Percentiles rank a stretch among this genome's conserved stretches.
Conservation (phyloP, 768 basidiomycete genomes). For the Tylopilus sp. region DNA sequence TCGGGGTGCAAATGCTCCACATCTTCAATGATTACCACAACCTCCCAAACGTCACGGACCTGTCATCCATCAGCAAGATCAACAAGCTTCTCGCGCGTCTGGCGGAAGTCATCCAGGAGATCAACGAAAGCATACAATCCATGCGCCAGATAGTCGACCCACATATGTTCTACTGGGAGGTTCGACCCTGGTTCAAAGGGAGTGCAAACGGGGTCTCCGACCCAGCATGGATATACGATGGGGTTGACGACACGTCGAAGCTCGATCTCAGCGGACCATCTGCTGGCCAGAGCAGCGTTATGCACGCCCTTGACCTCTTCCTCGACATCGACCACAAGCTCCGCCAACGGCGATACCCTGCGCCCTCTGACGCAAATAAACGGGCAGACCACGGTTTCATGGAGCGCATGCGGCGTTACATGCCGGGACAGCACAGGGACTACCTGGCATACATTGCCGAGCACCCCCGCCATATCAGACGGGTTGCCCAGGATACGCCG, state of each 20-base stretch:
- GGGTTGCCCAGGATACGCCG: constrained; percentile 54
- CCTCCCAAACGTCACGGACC: constrained; percentile 63
- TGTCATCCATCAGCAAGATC: constrained; percentile 63
- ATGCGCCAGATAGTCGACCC: constrained; percentile 77
- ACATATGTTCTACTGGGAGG: constrained; percentile 81
- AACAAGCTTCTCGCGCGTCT: constrained; percentile 70
- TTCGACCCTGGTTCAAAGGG: constrained; percentile 92
- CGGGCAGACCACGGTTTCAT: constrained; percentile 77
- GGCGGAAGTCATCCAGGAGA: constrained; percentile 64
- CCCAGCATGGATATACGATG: constrained; percentile 75
- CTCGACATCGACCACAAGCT: constrained; percentile 88
- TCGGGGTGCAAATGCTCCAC: constrained; percentile 80
- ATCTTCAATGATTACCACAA: constrained; percentile 86
- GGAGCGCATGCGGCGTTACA: constrained; percentile 90
- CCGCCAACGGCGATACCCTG: constrained; percentile 61
- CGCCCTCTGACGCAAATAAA: constrained; percentile 63
- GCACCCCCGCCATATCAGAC: constrained; percentile 58
- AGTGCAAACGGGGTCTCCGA: constrained; percentile 54
- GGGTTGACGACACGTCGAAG: constrained; percentile 52
- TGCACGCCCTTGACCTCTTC: constrained; percentile 84
- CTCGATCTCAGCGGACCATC: constrained; percentile 84
- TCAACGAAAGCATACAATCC: constrained; percentile 65
- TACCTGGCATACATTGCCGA: constrained; percentile 70
- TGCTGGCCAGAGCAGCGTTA: constrained; percentile 90
- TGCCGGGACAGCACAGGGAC: constrained; percentile 88